Percentiles rank a stretch among this genome's conserved stretches.
These are phyloP conservation scores for Brasilioporus rufonigricans DNA, from an alignment of 768 basidiomycete genomes.

Conservation along the genomic window DNA sequence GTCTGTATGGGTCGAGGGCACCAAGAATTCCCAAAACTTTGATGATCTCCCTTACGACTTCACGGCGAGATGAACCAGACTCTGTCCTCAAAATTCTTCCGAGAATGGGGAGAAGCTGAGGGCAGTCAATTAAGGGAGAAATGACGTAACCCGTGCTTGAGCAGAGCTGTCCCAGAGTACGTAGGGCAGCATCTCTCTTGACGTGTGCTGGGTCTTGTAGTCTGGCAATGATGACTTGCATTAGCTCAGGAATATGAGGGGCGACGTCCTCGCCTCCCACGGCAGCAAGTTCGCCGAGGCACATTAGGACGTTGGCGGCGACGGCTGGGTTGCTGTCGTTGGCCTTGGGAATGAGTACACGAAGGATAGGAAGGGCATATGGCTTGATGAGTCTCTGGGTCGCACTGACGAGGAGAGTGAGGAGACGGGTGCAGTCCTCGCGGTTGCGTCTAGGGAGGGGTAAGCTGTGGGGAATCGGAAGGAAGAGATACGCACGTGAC, in stretches of 20 bases:
- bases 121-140: conserved; percentile 85
- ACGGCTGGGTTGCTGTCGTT: conserved; percentile 83
- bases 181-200: conserved; percentile 92
- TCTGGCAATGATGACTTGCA: conserved; percentile 85
- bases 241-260: conserved; percentile 79
- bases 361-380: conserved; percentile 93
- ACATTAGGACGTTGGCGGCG: conserved; percentile 89
- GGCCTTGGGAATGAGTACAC: conserved; percentile 87
- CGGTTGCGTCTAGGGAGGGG: conserved; percentile 61
- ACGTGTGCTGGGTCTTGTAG: conserved; percentile 85
- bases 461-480: neutral
- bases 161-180: conserved; percentile 92
- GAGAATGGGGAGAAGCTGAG: conserved; percentile 82
- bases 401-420: conserved; percentile 86
- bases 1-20: conserved; percentile 91
- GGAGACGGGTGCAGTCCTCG: conserved; percentile 89
- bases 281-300: conserved; percentile 89
- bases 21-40: conserved; percentile 95
- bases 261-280: conserved; percentile 92
- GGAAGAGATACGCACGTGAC: conserved; percentile 57
- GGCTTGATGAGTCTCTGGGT: conserved; percentile 94
- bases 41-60: conserved; percentile 92
- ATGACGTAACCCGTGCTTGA: conserved; percentile 96
- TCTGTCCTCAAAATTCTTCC: conserved; percentile 87
- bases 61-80: conserved; percentile 67